Evolutionary conservation across 2,329 filamentous ascomycete species (phyloP).

Genomic region (Beauveria varroae): DNA sequence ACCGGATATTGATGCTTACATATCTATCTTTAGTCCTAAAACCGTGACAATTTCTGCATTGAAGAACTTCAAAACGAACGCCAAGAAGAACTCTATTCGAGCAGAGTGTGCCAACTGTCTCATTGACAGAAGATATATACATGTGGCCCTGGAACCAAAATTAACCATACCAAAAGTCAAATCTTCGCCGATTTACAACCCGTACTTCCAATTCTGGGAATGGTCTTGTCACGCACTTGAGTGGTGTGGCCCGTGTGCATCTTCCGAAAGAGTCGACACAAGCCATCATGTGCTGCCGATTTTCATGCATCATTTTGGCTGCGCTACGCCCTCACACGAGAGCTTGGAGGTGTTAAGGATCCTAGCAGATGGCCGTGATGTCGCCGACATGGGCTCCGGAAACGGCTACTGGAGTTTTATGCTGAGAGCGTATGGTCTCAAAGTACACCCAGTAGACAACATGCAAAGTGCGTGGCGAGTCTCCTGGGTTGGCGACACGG

Average conservation of each 20-base stretch:
- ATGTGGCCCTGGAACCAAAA: conserved; percentile 30
- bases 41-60: conserved; percentile 55
- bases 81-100: conserved; percentile 54
- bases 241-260: conserved; percentile 54
- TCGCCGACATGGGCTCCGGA: conserved; percentile 63
- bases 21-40: conserved; percentile 54
- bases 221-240: conserved; percentile 58
- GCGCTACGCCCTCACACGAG: conserved; percentile 61
- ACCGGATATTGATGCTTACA: conserved; percentile 58
- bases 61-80: conserved; percentile 56
- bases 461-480: conserved; percentile 61
- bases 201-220: conserved; percentile 59
- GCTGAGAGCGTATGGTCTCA: conserved; percentile 51
- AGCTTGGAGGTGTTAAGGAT: conserved; percentile 52
- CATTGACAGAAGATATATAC: conserved; percentile 41
- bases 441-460: conserved; percentile 57
- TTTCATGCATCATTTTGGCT: conserved; percentile 74
- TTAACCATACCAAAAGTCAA: conserved; percentile 40
- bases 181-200: conserved; percentile 44
- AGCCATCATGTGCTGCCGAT: conserved; percentile 65
- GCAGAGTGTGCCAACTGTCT: conserved; percentile 49
- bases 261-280: conserved; percentile 43
- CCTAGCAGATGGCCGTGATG: conserved; percentile 42
- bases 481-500: conserved; percentile 60
- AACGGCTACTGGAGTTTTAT: conserved; percentile 72